phyloP scores from a whole-genome alignment of 768 basidiomycete species.

The Trametes villosa region DNA sequence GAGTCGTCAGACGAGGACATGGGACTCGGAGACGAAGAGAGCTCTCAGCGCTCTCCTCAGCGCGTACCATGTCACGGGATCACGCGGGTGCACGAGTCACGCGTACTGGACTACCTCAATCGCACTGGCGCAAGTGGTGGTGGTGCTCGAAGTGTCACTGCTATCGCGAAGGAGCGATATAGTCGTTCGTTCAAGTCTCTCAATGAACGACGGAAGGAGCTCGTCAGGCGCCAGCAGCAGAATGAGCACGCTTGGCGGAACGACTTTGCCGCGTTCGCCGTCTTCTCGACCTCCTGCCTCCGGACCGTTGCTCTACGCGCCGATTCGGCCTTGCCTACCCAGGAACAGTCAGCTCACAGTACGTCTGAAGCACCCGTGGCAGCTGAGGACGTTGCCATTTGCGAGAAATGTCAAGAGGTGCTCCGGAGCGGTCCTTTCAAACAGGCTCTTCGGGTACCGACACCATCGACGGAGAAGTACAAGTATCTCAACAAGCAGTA shows the following conservation, averaged over 20 bases:
- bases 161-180: neutral
- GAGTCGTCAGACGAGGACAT: neutral
- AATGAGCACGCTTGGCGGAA: neutral
- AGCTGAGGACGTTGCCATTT: neutral
- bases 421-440: neutral
- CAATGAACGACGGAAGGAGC: neutral
- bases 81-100: neutral
- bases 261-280: neutral
- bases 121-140: neutral
- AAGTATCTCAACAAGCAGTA: constrained; percentile 3
- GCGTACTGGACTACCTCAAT: neutral
- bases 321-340: too few relatives aligned
- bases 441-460: neutral
- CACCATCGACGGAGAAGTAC: neutral
- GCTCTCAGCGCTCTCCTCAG: neutral
- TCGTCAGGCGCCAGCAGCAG: neutral
- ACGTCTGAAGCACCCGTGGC: too few relatives aligned
- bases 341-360: neutral
- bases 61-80: neutral
- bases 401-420: neutral
- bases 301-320: neutral
- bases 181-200: neutral
- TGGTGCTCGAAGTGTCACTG: neutral
- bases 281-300: neutral
- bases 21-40: neutral